Evolutionary conservation across 345 rosid genomes (phyloP).

Genomic region (Psidium friedrichsthalianum): DNA sequence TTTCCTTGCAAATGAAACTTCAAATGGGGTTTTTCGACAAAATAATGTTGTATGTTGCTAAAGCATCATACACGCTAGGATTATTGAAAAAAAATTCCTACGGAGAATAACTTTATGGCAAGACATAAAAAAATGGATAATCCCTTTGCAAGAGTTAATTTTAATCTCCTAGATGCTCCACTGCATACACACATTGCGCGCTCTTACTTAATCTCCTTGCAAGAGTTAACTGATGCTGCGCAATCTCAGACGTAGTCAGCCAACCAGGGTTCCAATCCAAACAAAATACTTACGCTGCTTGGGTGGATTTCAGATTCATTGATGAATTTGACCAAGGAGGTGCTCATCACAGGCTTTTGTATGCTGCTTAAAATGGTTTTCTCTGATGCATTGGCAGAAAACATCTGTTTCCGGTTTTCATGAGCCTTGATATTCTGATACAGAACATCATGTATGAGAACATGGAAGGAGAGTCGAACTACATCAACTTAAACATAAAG

Average conservation of each 20-base stretch:
- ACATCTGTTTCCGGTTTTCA: constrained; percentile 70
- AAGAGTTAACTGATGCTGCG: background rate
- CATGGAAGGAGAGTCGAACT: background rate
- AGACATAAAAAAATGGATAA: background rate
- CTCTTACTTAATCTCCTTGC: background rate
- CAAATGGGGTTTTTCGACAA: background rate
- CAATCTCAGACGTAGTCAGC: background rate
- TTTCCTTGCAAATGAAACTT: too few species aligned
- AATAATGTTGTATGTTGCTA: background rate
- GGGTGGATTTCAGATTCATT: constrained; percentile 27
- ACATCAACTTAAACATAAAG: background rate
- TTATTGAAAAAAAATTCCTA: background rate
- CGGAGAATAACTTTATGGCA: background rate
- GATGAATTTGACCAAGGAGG: constrained; percentile 79
- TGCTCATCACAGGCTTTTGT: constrained; percentile 40
- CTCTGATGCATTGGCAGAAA: constrained; percentile 57
- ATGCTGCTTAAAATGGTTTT: constrained; percentile 36
- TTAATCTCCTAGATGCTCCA: background rate
- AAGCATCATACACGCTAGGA: background rate
- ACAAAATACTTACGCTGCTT: constrained; percentile 36
- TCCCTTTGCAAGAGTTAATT: background rate
- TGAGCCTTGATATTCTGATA: constrained; percentile 85
- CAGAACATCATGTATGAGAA: background rate
- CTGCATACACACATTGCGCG: background rate
- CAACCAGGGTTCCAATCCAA: background rate